Evolutionary conservation across 768 basidiomycete genomes (phyloP), one percentile per base, ranked within the genome.

Genomic region (Tubosaeta sp.): DNA sequence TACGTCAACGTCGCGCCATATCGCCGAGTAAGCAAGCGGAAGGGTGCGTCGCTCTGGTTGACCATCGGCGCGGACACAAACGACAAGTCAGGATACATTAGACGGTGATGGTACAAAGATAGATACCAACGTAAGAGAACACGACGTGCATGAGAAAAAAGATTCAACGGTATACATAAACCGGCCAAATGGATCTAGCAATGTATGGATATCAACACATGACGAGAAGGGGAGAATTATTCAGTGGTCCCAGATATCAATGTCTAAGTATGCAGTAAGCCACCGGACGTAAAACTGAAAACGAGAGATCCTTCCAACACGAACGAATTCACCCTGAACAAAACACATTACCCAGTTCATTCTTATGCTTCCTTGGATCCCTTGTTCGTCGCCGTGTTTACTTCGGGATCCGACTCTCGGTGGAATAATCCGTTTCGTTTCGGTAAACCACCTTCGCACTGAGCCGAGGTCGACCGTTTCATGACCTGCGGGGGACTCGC

Each of bases 1-100:
- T 86, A 89, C 14, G 81, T 73, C 58, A 83, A 63, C 1, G 86
- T 87, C 26, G 85, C 79, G 17, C 84, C 83, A 66, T 89, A 76
- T 53, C 71, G 72, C 50, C 79, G 75, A 4, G 79, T 78, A 47
- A 90, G 76, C 12, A 79, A 57, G 32, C 88, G 77, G 60, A 89
- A 91, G 1, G 88, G 85, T 0, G 85, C 74, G 58, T 91, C 88
- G 26, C 86, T 88, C 62, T 89, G 88, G 53, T 86, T 83, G 52
- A 91, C 79, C 87, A 89, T 89, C 3, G 86, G 87, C 7, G 87
- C 86, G 7, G 84, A 75, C 48, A 88, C 76, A 51, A 68, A 74
- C 22, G 63, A 55, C 52, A 75, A 57, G 51, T 69, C 59, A 1
- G 59, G 59, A 59, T 63, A 63, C 35, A 57, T 53, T 65, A 63